These are phyloP conservation scores for Malus hybrid DNA, from an alignment of 331 rosid genomes.

Conservation along the genomic window DNA sequence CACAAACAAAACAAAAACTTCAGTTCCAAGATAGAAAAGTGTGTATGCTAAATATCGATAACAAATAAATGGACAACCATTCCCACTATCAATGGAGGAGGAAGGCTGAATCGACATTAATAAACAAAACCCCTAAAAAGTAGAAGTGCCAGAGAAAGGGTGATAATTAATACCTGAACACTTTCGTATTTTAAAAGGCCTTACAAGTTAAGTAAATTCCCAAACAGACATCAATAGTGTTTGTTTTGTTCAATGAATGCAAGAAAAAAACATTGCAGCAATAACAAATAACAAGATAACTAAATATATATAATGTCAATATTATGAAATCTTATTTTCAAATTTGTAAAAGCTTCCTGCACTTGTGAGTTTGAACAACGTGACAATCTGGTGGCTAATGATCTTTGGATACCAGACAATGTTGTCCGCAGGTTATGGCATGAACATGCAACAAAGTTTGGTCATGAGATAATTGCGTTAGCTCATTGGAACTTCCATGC, in stretches of 20 bases:
- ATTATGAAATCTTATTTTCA: background rate
- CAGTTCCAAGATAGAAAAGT: background rate
- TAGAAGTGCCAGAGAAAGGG: background rate
- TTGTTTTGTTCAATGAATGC: background rate
- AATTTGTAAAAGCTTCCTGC: background rate
- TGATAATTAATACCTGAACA: background rate
- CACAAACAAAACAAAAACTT: slow-evolving; percentile 9
- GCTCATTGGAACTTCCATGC: too few species aligned
- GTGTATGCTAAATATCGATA: background rate
- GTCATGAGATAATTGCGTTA: too few species aligned
- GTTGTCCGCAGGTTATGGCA: background rate
- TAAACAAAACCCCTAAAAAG: too few species aligned
- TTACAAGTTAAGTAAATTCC: background rate
- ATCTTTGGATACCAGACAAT: background rate
- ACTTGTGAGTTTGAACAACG: background rate
- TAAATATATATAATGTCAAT: background rate
- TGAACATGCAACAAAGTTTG: background rate
- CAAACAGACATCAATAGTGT: background rate
- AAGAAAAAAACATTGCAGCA: too few species aligned
- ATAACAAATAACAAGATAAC: background rate
- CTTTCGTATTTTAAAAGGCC: background rate
- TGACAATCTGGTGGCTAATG: background rate
- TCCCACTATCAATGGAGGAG: too few species aligned
- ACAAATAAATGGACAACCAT: too few species aligned
- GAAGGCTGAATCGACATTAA: too few species aligned